These are phyloP conservation scores for Sicyos edulis DNA, from an alignment of 306 rosid genomes.

Conservation along the genomic window DNA sequence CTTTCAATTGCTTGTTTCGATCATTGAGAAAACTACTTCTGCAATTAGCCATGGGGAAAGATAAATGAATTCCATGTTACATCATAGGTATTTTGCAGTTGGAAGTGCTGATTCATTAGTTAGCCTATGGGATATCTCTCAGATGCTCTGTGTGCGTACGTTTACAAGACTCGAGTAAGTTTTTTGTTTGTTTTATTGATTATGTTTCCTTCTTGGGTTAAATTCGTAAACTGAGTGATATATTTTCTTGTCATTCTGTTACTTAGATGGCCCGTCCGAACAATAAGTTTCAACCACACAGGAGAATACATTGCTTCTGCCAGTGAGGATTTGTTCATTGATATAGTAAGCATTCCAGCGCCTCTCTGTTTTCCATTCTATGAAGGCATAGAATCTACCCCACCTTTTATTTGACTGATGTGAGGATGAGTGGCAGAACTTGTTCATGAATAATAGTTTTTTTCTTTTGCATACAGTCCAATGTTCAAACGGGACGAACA, in stretches of 20 bases:
- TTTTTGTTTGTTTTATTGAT: conserved; percentile 5
- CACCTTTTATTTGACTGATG: neutral
- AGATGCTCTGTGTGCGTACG: conserved; percentile 95
- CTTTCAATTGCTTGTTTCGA: neutral
- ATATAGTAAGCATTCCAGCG: conserved; percentile 54
- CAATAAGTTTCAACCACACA: conserved; percentile 81
- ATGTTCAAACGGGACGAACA: conserved; percentile 67
- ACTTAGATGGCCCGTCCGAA: conserved; percentile 89
- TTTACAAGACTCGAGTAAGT: conserved; percentile 89
- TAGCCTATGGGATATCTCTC: conserved; percentile 86
- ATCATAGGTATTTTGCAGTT: conserved; percentile 74
- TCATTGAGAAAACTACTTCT: neutral
- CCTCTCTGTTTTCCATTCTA: neutral
- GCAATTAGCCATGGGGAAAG: neutral
- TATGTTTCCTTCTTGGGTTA: neutral
- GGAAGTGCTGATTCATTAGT: conserved; percentile 99
- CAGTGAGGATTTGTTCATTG: conserved; percentile 85
- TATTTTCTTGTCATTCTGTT: conserved; percentile 13
- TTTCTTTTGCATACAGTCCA: conserved; percentile 46
- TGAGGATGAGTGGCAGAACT: too few species aligned
- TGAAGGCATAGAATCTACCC: neutral
- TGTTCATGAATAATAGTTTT: neutral
- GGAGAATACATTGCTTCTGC: conserved; percentile 90
- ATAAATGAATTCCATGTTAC: neutral
- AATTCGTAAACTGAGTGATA: neutral